phyloP scores from a whole-genome alignment of 805 yeast genomes.

The Candida nitratophila region DNA sequence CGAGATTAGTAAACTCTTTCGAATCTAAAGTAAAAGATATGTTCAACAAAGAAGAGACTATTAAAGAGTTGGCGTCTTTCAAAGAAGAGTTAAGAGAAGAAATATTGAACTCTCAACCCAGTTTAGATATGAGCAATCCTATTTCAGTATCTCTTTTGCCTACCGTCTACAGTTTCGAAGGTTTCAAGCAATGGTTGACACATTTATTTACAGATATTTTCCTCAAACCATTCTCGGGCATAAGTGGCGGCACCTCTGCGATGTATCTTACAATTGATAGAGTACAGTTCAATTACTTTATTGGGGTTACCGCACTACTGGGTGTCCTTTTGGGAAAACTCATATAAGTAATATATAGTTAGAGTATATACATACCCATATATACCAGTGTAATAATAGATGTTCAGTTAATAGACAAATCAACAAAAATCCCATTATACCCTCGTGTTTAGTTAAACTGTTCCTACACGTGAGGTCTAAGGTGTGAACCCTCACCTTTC shows the following conservation, averaged over 20 bases:
- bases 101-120: slow-evolving; percentile 6
- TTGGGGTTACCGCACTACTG: neutral
- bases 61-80: slow-evolving; percentile 4
- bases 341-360: too few relatives aligned
- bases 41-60: slow-evolving; percentile 25
- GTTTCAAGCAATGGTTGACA: slow-evolving; percentile 2
- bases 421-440: too few relatives aligned
- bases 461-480: too few relatives aligned
- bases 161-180: neutral
- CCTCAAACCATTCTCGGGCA: neutral
- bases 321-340: slow-evolving; percentile 1
- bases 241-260: neutral
- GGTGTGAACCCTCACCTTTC: too few relatives aligned
- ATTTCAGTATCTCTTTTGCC: neutral
- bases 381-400: too few relatives aligned
- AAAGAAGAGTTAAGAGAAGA: slow-evolving; percentile 12
- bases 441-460: too few relatives aligned
- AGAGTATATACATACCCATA: too few relatives aligned
- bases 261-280: neutral
- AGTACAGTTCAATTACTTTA: neutral
- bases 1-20: slow-evolving; percentile 72
- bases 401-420: too few relatives aligned
- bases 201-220: neutral
- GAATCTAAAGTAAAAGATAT: slow-evolving; percentile 67
- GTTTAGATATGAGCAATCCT: neutral